Evolutionary conservation across 1,284 basidiomycete genomes (phyloP).

Genomic region (Leccinum solheimii): DNA sequence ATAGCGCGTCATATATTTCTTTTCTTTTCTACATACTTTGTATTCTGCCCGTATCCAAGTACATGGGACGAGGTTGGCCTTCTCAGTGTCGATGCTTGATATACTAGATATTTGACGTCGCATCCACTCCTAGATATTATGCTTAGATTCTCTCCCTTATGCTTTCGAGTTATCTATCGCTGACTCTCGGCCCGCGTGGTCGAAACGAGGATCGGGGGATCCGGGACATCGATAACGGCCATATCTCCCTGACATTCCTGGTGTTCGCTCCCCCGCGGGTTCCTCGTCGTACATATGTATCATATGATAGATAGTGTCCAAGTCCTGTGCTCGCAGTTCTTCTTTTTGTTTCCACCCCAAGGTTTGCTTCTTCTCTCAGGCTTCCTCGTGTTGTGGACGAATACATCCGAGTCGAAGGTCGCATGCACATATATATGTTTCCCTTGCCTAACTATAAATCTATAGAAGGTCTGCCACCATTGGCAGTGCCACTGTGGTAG

Average conservation of each 20-base stretch:
- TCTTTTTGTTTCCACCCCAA: neutral
- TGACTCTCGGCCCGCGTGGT: neutral
- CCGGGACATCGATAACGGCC: neutral
- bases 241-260: neutral
- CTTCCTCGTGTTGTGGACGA: neutral
- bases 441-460: neutral
- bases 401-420: neutral
- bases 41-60: neutral
- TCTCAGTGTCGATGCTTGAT: neutral
- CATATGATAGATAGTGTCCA: neutral
- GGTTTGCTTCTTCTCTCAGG: neutral
- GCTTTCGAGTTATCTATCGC: neutral
- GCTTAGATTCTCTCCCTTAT: neutral
- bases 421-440: neutral
- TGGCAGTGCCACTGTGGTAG: neutral
- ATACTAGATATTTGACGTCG: neutral
- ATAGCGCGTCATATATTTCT: neutral
- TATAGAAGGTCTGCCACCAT: neutral
- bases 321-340: neutral
- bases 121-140: neutral
- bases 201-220: neutral
- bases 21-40: neutral
- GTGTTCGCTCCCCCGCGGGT: neutral
- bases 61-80: neutral
- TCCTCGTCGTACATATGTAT: neutral